Conservation (phyloP, 2,329 filamentous ascomycete genomes). For the Venturiaceae sp. region DNA sequence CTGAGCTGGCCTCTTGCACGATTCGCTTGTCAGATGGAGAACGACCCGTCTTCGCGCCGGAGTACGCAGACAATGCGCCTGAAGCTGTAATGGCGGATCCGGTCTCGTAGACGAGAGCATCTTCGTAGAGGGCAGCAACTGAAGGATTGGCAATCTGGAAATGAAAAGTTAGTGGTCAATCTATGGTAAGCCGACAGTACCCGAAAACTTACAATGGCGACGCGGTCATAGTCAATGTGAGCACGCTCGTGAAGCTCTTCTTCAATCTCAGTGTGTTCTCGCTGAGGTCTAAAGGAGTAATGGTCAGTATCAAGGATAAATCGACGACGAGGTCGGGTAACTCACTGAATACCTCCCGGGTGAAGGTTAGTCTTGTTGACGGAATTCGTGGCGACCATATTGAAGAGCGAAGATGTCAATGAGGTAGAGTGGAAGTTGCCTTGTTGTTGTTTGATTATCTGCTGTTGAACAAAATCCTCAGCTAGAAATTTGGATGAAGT, state of each 20-base stretch:
- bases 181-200: background rate
- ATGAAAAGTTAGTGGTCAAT: slow-evolving; percentile 12
- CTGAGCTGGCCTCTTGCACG: slow-evolving; percentile 80
- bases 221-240: slow-evolving; percentile 98
- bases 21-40: slow-evolving; percentile 97
- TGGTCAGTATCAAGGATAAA: background rate
- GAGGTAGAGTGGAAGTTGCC: slow-evolving; percentile 52
- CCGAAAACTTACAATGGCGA: slow-evolving; percentile 71
- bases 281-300: slow-evolving; percentile 53
- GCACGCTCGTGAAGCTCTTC: slow-evolving; percentile 95
- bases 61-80: slow-evolving; percentile 94
- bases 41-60: slow-evolving; percentile 93
- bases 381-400: slow-evolving; percentile 35
- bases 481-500: slow-evolving; percentile 37
- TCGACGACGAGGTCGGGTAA: slow-evolving; percentile 18
- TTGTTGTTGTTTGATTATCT: slow-evolving; percentile 46
- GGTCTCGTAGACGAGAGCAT: slow-evolving; percentile 96
- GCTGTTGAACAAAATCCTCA: slow-evolving; percentile 48
- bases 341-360: slow-evolving; percentile 82
- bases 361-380: slow-evolving; percentile 92
- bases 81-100: slow-evolving; percentile 95
- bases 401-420: slow-evolving; percentile 32
- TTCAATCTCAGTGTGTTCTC: slow-evolving; percentile 92
- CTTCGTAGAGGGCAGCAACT: slow-evolving; percentile 93
- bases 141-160: slow-evolving; percentile 75